Base-by-base conservation (phyloP, 345 rosid species). In the Ceriops zippeliana region DNA sequence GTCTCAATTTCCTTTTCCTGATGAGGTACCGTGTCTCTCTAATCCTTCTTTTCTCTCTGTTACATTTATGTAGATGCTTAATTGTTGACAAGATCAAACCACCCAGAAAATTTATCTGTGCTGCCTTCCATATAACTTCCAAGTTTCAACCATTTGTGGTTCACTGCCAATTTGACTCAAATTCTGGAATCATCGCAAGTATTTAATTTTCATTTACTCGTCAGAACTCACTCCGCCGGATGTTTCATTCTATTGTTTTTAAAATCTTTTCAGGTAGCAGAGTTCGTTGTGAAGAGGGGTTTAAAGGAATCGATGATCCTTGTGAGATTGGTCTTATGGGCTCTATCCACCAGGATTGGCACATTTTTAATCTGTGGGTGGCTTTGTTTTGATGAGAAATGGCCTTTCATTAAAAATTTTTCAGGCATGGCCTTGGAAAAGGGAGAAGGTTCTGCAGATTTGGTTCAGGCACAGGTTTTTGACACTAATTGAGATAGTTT, bases 311-410 rank as follows among this genome's bases (percentile, higher is more conserved):
- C 67, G 0, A 37, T 76, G 77, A 58, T 85, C 2, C 5, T 83
- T 64, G 61, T 77, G 46, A 83, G 98, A 58, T 42, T 73, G 13
- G 80, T 86, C 10, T 22, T 89, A 27, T 15, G 80, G 71, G 10
- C 81, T 8, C 80, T 93, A 47, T 83, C 86, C 6, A 89, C 97
- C 1, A 82, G 88, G 79, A 7, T 93, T 59, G 98, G 98, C 19
- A 89, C 93, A 0, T 28, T 89, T 9, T 30, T 93, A 69, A 78
- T 93, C 0, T 87, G 93, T 61, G 97, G 98, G 47, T 71, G 78
- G 3, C 82, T 82, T 1, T 80, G 90, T 79, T 58, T 83, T 19
- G 81, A 63, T 6, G 5, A 59, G 17, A 81, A 68, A 58, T 81
- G 89, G 91, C 90, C 96, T 0, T 86, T 28, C 34, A 59, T 89